Evolutionary conservation across 2,329 filamentous ascomycete species (phyloP).

Genomic region (Alternaria alternata): DNA sequence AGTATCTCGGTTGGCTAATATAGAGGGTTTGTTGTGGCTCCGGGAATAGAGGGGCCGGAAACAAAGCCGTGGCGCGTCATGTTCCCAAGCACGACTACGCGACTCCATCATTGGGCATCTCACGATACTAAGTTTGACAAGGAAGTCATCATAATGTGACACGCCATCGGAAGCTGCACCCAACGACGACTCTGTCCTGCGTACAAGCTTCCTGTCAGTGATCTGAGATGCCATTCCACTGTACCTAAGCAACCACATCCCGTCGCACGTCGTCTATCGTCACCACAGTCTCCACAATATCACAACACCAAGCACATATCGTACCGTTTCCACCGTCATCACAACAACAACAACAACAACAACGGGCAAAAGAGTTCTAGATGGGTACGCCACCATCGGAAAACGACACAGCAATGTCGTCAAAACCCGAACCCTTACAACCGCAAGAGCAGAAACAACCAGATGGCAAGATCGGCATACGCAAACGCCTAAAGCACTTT

Average conservation of each 20-base stretch:
- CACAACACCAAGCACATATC: background rate
- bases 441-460: background rate
- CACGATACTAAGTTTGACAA: background rate
- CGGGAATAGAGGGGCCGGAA: background rate
- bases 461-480: background rate
- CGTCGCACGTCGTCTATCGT: background rate
- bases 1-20: background rate
- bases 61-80: background rate
- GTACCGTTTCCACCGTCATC: background rate
- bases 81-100: background rate
- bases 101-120: background rate
- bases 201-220: background rate
- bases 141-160: background rate
- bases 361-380: background rate
- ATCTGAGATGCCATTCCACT: background rate
- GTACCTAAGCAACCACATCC: background rate
- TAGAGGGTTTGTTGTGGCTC: constrained; percentile 6
- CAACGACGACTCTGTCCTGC: background rate
- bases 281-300: background rate
- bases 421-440: background rate
- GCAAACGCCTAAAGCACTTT: constrained; percentile 46
- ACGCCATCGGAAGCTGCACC: background rate
- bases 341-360: background rate
- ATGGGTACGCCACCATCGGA: background rate
- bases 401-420: background rate